phyloP scores from a whole-genome alignment of 495 filamentous ascomycete genomes.

The Daldinia bambusicola region DNA sequence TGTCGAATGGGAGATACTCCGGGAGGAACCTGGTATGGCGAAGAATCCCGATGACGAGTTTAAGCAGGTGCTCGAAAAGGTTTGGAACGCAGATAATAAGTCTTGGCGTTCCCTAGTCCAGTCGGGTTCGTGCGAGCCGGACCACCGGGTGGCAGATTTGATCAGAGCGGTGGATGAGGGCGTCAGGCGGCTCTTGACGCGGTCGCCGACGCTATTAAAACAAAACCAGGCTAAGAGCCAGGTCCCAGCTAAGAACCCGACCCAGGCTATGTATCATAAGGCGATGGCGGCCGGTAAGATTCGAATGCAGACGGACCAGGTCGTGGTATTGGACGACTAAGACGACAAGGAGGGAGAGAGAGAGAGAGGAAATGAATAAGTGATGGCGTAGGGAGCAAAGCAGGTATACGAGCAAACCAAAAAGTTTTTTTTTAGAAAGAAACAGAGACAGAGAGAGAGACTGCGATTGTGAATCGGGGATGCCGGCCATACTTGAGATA shows the following conservation, averaged over 20 bases:
- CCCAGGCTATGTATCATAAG: constrained; percentile 40
- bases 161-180: constrained; percentile 49
- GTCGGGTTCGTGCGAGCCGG: constrained; percentile 49
- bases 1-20: constrained; percentile 56
- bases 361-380: not conserved
- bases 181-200: constrained; percentile 38
- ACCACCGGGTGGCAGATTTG: constrained; percentile 49
- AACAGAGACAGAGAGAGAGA: constrained; percentile 27
- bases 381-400: constrained; percentile 14
- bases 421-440: too few relatives aligned
- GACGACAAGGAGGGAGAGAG: not conserved
- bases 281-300: constrained; percentile 33
- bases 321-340: constrained; percentile 47
- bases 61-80: constrained; percentile 50
- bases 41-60: constrained; percentile 54
- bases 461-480: constrained; percentile 40
- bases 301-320: constrained; percentile 32
- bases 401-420: constrained; percentile 24
- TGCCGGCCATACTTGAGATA: constrained; percentile 43
- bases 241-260: constrained; percentile 27
- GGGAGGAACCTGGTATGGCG: constrained; percentile 37
- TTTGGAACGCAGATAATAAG: constrained; percentile 50
- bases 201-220: constrained; percentile 40
- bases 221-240: constrained; percentile 36
- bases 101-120: constrained; percentile 49